Percentiles rank a stretch among this genome's conserved stretches.
Evolutionary conservation across 2,329 filamentous ascomycete species (phyloP).

Genomic region (Escovopsis sp.): DNA sequence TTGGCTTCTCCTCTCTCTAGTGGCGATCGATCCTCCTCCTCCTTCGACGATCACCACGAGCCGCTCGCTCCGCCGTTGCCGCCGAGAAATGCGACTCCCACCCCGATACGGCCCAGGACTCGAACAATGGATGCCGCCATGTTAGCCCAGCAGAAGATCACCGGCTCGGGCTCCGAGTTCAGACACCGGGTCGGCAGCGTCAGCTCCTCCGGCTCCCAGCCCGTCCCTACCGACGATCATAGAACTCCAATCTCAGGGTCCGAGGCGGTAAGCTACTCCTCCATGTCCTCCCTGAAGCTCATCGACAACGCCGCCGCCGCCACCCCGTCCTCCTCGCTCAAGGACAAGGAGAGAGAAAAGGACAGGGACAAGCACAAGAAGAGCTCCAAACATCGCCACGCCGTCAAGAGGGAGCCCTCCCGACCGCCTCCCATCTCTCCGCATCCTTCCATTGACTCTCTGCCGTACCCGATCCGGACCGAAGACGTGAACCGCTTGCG

Average conservation of each 20-base stretch:
- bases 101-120: constrained; percentile 33
- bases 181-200: constrained; percentile 57
- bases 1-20: not conserved
- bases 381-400: constrained; percentile 31
- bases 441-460: constrained; percentile 42
- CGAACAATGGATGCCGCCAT: constrained; percentile 42
- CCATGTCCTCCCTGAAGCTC: constrained; percentile 21
- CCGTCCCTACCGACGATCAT: constrained; percentile 31
- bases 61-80: constrained; percentile 16
- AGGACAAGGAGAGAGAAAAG: no score
- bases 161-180: constrained; percentile 27
- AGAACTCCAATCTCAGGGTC: constrained; percentile 24
- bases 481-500: constrained; percentile 58
- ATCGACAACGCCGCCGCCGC: constrained; percentile 15
- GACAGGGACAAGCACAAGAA: constrained; percentile 23
- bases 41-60: constrained; percentile 1
- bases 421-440: constrained; percentile 40
- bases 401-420: constrained; percentile 39
- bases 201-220: constrained; percentile 43
- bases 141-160: constrained; percentile 30
- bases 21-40: not conserved
- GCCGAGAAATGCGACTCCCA: constrained; percentile 17
- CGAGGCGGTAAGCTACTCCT: constrained; percentile 28
- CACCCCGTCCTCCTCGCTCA: constrained; percentile 8
- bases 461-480: constrained; percentile 43